Base-by-base conservation (phyloP, 345 rosid genomes). In the Sonneratia caseolaris region DNA sequence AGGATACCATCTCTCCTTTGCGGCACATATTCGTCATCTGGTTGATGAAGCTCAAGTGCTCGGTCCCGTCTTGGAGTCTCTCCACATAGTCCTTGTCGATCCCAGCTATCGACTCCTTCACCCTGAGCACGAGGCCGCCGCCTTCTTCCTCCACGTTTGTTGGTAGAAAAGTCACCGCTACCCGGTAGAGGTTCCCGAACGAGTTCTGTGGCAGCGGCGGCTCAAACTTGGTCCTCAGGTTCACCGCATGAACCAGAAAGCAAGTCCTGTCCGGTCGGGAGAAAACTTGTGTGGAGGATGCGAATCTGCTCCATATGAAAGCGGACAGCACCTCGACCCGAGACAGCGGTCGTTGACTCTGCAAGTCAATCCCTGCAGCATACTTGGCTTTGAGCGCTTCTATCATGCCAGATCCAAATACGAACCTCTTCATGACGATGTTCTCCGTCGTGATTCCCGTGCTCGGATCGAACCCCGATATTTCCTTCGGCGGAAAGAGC, bases 281-380 rank as follows among this genome's bases (percentile, higher is more conserved):
- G 65, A 71, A 22, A 21, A 57, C 55, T 53, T 69, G 16, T 10
- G 71, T 75, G 0, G 72, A 38, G 11, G 73, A 65, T 1, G 70
- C 18, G 37, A 75, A 77, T 36, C 81, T 71, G 66, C 57, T 76
- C 83, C 83, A 83, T 61, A 85, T 49, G 57, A 83, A 77, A 21
- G 82, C 76, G 3, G 83, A 76, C 19, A 84, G 77, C 2, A 82
- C 84, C 51, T 82, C 84, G 11, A 82, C 73, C 0, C 86, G 82
- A 0, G 86, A 74, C 1, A 77, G 80, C 24, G 49, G 75, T 69
- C 61, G 69, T 19, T 64, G 12, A 40, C 11, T 38, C 37, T 42
- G 12, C 1, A 35, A 37, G 71, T 71, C 69, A 19, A 68, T 67
- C 21, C 35, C 40, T 13, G n/a, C 16, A 24, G 70, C 40, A 19